Evolutionary conservation across 129 eudicot genomes (phyloP), one percentile per base, ranked within the genome.

Genomic region (Ambrosia artemisiifolia): DNA sequence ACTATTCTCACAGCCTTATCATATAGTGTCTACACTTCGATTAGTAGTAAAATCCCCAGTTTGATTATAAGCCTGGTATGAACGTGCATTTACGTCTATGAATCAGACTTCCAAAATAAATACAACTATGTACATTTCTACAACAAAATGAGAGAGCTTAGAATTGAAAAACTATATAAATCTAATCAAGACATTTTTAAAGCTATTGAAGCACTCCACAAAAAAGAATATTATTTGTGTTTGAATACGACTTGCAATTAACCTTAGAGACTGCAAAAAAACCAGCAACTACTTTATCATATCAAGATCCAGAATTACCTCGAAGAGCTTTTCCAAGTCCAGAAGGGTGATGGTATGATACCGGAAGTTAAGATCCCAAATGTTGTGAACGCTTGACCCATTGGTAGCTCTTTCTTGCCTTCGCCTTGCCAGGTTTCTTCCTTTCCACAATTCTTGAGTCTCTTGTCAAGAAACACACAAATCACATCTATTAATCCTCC

Each of bases 331-430:
- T 67, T 40, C 30, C 59, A 28, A 65, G 35, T 63, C 56, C 67
- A 51, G 38, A 20, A 74, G 47, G 2, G 33, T 33, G 49, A 38
- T 43, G 36, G 17, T 60, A 60, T 30, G 42, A 12, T 60, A 60
- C 13, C 19, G 14, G 14, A 11, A 32, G 24, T 44, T 10, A 28
- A 3, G 51, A 61, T 61, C 69, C 42, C 24, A 38, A 47, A 42
- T 11, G 34, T 46, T 48, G 7, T 0, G 77, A 47, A 78, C 96
- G 96, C 82, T 92, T 92, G 84, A 92, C 98, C 98, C 98, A 92
- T 63, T 89, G 96, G 89, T 83, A 93, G 83, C 98, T 93, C 87
- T 87, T 93, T 82, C 98, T 83, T 69, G 95, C 98, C 80, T 93
- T 93, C 12, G 98, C 96, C 84, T 83, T 89, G 8, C 96, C 98